Conservation (phyloP, 1,139 yeast genomes). For the Candida gigantensis region DNA sequence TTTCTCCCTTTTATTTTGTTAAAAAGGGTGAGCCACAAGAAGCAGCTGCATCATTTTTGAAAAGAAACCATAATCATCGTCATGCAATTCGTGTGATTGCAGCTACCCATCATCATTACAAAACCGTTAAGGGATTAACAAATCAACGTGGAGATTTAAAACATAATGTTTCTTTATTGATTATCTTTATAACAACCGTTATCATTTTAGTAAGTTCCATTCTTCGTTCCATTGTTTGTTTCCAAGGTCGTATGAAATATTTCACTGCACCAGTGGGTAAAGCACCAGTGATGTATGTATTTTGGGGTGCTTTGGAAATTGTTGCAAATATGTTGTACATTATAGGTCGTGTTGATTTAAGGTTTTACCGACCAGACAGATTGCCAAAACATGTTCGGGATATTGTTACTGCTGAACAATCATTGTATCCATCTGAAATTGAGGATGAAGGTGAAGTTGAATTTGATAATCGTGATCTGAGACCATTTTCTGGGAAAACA, state of each 20-base stretch:
- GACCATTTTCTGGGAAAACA: neutral
- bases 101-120: slow-evolving; percentile 46
- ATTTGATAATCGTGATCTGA: neutral
- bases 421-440: slow-evolving; percentile 17
- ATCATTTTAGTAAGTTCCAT: slow-evolving; percentile 57
- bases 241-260: slow-evolving; percentile 35
- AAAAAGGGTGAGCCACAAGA: slow-evolving; percentile 45
- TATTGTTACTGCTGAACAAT: slow-evolving; percentile 47
- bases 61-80: slow-evolving; percentile 49
- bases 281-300: slow-evolving; percentile 64
- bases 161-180: slow-evolving; percentile 49
- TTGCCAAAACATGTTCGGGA: slow-evolving; percentile 42
- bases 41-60: slow-evolving; percentile 55
- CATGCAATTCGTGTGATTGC: slow-evolving; percentile 54
- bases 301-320: slow-evolving; percentile 64
- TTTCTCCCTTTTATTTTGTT: slow-evolving; percentile 56
- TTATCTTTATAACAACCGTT: slow-evolving; percentile 53
- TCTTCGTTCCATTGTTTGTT: slow-evolving; percentile 58
- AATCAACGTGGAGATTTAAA: slow-evolving; percentile 47
- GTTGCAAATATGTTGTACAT: slow-evolving; percentile 56
- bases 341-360: slow-evolving; percentile 65
- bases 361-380: slow-evolving; percentile 77
- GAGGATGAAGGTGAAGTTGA: slow-evolving; percentile 11
- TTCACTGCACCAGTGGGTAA: slow-evolving; percentile 24
- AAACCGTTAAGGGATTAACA: slow-evolving; percentile 45